Evolutionary conservation across 805 yeast species (phyloP), one percentile per base, ranked within the genome.

Genomic region (Candida fluviatilis): DNA sequence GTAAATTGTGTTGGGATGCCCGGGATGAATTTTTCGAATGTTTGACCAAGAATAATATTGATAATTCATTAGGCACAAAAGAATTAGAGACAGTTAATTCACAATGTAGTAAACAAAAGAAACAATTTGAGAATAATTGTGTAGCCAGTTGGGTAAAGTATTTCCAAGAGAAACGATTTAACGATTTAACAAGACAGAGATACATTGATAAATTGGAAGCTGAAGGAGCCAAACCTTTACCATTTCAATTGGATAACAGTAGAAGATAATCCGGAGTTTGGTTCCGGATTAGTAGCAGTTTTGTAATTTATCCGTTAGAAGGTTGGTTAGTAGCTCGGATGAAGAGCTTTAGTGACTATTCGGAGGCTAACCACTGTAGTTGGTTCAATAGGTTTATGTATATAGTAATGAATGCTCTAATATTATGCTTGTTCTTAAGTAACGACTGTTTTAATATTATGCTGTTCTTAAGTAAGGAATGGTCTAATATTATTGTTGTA

Each of bases 1-100:
- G 98, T 47, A 73, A 78, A 54, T 66, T 70, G 42, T 91, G 99
- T 66, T 93, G 98, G 98, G 91, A 82, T 36, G 71, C 91, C 5
- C 75, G 99, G 42, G 99, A 91, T 53, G 50, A 51, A 29, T 89
- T 75, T 55, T 87, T 87, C 51, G 71, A 62, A 6, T 91, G 99
- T 58, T 69, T 91, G 35, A 86, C 84, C 48, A 68, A 63, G 34
- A 73, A 83, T 51, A 64, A 75, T 13, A 80, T 91, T 38, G 77
- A 75, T 6, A 84, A 85, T 57, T 84, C 95, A 14, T 62, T 81
- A 38, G 86, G 80, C 43, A 72, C 76, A 7, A 66, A 69, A 37
- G 59, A 64, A 37, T 66, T 68, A 31, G 54, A 56, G 4, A 60
- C 61, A 21, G 78, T 87, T 30, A 71, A 74, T 37, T 51, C 62